phyloP scores from a whole-genome alignment of 73 alveolate genomes.

The Effrenium voratum region DNA sequence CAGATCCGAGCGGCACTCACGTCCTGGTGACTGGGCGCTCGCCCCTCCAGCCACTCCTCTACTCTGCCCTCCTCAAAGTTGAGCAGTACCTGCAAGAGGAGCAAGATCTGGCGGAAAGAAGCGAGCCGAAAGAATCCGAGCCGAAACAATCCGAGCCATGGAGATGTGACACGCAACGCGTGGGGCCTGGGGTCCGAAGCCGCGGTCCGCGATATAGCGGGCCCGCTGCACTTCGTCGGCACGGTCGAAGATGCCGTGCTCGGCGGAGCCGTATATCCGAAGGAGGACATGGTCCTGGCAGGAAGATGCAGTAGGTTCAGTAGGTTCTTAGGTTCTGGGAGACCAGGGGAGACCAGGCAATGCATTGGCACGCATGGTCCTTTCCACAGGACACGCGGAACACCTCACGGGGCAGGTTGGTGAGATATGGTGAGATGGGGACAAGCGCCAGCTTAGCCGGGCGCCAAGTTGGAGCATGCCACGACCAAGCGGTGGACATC shows the following conservation, averaged over 20 bases:
- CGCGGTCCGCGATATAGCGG: constrained; percentile 54
- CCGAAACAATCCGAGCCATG: not conserved
- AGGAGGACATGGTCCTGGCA: constrained; percentile 40
- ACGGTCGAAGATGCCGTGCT: constrained; percentile 45
- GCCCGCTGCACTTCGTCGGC: constrained; percentile 48
- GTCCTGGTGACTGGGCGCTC: constrained; percentile 42
- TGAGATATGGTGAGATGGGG: not conserved
- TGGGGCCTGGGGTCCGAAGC: constrained; percentile 77
- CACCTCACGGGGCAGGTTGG: not conserved
- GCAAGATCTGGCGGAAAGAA: not conserved
- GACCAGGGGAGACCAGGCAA: not conserved
- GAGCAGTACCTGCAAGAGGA: constrained; percentile 14
- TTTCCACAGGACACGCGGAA: constrained; percentile 37
- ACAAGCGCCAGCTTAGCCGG: not conserved
- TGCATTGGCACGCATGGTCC: not conserved
- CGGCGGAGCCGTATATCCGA: constrained; percentile 64
- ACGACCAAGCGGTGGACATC: constrained; percentile 6
- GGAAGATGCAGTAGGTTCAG: not conserved
- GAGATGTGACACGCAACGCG: too few species aligned
- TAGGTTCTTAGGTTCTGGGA: not conserved
- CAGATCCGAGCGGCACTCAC: not conserved
- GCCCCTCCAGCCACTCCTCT: constrained; percentile 69
- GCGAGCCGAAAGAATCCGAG: not conserved
- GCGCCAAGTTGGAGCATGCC: constrained; percentile 43
- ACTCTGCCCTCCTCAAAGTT: constrained; percentile 67